Percentiles rank a stretch among this genome's conserved stretches.
Conservation (phyloP, 2,329 filamentous ascomycete genomes). For the Fusarium citri region DNA sequence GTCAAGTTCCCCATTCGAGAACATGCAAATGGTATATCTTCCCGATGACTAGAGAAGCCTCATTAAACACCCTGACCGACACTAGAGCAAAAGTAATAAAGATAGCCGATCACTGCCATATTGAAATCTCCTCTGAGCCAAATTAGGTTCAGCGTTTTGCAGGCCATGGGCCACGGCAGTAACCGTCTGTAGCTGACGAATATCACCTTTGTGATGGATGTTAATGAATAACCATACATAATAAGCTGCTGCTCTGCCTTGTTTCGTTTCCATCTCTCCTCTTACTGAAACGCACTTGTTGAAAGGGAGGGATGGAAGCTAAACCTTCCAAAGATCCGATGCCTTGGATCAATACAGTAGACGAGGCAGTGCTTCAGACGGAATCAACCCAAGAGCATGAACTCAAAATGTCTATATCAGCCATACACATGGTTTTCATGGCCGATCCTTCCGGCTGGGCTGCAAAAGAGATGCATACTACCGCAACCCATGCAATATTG, state of each 20-base stretch:
- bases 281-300: slow-evolving; percentile 12
- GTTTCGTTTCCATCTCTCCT: slow-evolving; percentile 7
- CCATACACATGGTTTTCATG: slow-evolving; percentile 1
- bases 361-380: slow-evolving; percentile 6
- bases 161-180: background rate
- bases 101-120: slow-evolving; percentile 4
- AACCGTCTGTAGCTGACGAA: background rate
- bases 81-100: slow-evolving; percentile 3
- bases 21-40: slow-evolving; percentile 20
- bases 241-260: background rate
- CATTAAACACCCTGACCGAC: slow-evolving; percentile 7
- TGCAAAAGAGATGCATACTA: slow-evolving; percentile 7
- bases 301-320: slow-evolving; percentile 1
- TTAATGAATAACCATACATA: background rate
- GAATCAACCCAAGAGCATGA: slow-evolving; percentile 7
- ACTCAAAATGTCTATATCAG: slow-evolving; percentile 31
- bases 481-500: slow-evolving; percentile 4
- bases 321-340: slow-evolving; percentile 7
- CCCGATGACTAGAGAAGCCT: slow-evolving; percentile 1
- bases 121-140: slow-evolving; percentile 2
- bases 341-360: background rate
- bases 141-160: slow-evolving; percentile 6
- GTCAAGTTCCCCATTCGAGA: slow-evolving; percentile 15
- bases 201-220: background rate
- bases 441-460: slow-evolving; percentile 26